These are phyloP conservation scores for Aspergillus floridensis DNA, from an alignment of 2,329 filamentous ascomycete genomes.

Conservation along the genomic window DNA sequence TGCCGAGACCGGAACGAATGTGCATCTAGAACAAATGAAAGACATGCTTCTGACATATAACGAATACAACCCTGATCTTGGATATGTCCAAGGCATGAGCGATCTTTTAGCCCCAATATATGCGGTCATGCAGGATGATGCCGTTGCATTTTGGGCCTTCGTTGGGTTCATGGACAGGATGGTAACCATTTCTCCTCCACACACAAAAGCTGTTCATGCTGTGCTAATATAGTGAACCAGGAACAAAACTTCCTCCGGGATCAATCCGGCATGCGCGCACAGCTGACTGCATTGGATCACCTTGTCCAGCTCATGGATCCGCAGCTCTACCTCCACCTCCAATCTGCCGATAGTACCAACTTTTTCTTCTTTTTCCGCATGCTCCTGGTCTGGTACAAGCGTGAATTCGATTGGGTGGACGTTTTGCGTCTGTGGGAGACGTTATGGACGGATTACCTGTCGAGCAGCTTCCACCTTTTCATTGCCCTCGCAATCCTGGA, in stretches of 20 bases:
- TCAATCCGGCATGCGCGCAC: slow-evolving; percentile 91
- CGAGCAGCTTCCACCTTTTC: slow-evolving; percentile 90
- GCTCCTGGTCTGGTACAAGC: slow-evolving; percentile 98
- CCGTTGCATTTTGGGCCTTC: slow-evolving; percentile 95
- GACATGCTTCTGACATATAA: slow-evolving; percentile 99
- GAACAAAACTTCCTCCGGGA: slow-evolving; percentile 94
- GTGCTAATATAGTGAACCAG: slow-evolving; percentile 30
- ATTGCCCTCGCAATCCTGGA: slow-evolving; percentile 91
- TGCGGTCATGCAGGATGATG: slow-evolving; percentile 95
- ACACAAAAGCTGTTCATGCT: background rate
- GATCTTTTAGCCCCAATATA: slow-evolving; percentile 95
- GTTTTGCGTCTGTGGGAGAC: slow-evolving; percentile 86
- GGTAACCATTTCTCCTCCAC: slow-evolving; percentile 45
- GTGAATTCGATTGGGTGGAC: slow-evolving; percentile 89
- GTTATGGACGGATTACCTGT: slow-evolving; percentile 89
- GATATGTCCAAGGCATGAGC: slow-evolving; percentile 98
- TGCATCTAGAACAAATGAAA: slow-evolving; percentile 98
- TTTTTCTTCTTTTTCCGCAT: slow-evolving; percentile 99
- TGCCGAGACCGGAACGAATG: slow-evolving; percentile 87
- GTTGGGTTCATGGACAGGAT: slow-evolving; percentile 95
- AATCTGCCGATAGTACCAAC: slow-evolving; percentile 90
- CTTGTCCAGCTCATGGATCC: slow-evolving; percentile 97
- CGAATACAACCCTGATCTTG: slow-evolving; percentile 91
- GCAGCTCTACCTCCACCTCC: slow-evolving; percentile 83
- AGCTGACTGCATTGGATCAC: slow-evolving; percentile 87